Conservation (phyloP, 345 rosid species). For the Psidium guajava region DNA sequence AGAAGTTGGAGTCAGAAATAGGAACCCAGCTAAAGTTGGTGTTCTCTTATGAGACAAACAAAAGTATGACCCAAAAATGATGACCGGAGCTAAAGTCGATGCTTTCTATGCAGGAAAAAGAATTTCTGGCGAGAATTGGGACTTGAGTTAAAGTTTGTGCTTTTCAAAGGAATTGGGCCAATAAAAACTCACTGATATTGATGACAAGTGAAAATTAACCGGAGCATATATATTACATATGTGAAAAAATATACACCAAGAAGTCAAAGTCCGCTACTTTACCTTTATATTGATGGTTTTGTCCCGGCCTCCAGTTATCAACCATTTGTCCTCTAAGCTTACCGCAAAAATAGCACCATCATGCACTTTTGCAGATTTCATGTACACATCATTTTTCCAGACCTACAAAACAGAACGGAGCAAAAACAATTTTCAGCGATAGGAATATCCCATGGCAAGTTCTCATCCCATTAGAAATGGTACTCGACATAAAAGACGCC, state of each 20-base stretch:
- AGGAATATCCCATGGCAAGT: not conserved
- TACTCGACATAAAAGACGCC: not conserved
- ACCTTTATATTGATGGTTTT: conserved; percentile 61
- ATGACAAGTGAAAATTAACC: not conserved
- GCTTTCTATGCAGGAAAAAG: not conserved
- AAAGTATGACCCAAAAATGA: not conserved
- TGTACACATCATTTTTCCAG: conserved; percentile 58
- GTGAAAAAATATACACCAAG: not conserved
- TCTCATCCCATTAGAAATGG: not conserved
- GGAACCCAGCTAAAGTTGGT: not conserved
- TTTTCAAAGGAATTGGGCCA: not conserved
- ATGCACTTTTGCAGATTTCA: conserved; percentile 45
- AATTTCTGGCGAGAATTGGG: not conserved
- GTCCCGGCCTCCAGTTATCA: conserved; percentile 89
- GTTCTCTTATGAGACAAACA: not conserved
- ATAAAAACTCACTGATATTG: not conserved
- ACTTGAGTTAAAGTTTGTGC: not conserved
- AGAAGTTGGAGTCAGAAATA: not conserved
- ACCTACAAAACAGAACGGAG: conserved; percentile 20
- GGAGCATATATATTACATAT: not conserved
- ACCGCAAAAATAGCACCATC: conserved; percentile 52
- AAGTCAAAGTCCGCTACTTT: not conserved
- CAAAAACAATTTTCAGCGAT: not conserved
- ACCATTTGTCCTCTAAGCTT: conserved; percentile 47
- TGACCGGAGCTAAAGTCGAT: not conserved